Conservation (phyloP, 2,329 filamentous ascomycete species). For the Stromatinia cepivora region DNA sequence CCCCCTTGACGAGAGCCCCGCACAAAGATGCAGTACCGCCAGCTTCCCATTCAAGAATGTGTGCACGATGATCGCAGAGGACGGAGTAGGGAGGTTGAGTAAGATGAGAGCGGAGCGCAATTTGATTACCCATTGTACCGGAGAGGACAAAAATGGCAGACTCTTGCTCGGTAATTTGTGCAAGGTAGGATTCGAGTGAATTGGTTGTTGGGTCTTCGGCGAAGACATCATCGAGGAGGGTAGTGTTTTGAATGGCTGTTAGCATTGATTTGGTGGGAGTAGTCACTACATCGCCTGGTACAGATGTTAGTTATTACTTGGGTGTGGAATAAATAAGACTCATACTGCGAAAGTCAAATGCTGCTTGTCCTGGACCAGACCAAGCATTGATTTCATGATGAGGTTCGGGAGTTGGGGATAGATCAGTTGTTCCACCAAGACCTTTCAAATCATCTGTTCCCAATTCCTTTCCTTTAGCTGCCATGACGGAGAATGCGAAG, state of each 20-base stretch:
- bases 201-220: conserved; percentile 77
- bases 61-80: conserved; percentile 74
- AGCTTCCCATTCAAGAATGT: conserved; percentile 70
- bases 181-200: conserved; percentile 72
- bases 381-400: conserved; percentile 35
- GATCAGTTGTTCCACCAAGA: conserved; percentile 27
- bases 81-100: conserved; percentile 77
- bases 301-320: conserved; percentile 1
- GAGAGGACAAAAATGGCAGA: conserved; percentile 79
- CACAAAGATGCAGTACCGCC: conserved; percentile 67
- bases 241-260: conserved; percentile 69
- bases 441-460: conserved; percentile 22
- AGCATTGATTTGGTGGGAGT: conserved; percentile 82
- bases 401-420: conserved; percentile 23
- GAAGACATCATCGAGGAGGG: conserved; percentile 82
- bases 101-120: conserved; percentile 76
- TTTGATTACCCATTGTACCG: conserved; percentile 93
- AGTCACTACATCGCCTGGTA: conserved; percentile 66
- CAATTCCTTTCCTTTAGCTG: conserved; percentile 1
- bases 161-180: conserved; percentile 72
- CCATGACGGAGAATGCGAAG: background rate
- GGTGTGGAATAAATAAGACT: background rate
- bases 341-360: conserved; percentile 42
- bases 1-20: conserved; percentile 66
- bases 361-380: conserved; percentile 38